Percentiles rank a stretch among this genome's conserved stretches.
phyloP scores from a whole-genome alignment of 2,329 filamentous ascomycete species.

The Chaetomium sp. region DNA sequence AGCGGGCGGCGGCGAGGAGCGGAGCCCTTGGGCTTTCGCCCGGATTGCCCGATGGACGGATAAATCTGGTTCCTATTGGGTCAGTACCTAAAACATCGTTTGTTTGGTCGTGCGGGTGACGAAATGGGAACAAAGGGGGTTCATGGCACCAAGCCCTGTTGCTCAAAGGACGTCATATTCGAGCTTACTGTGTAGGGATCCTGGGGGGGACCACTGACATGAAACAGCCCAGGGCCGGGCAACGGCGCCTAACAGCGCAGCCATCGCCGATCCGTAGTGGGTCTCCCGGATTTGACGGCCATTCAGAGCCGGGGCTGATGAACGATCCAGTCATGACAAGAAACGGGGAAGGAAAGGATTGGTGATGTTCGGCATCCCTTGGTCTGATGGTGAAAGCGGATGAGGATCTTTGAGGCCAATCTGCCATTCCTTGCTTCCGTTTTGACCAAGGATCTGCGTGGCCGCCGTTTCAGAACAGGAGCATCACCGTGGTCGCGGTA shows the following conservation, averaged over 20 bases:
- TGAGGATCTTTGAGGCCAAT: slow-evolving; percentile 13
- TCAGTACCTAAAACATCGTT: not conserved
- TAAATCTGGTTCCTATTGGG: not conserved
- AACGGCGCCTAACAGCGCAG: slow-evolving; percentile 28
- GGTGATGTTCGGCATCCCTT: slow-evolving; percentile 13
- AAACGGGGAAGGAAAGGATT: not conserved
- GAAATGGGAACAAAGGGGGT: not conserved
- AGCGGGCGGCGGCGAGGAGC: not conserved
- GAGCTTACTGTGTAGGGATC: slow-evolving; percentile 14
- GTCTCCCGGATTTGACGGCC: slow-evolving; percentile 18
- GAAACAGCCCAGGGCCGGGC: slow-evolving; percentile 25
- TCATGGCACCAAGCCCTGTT: slow-evolving; percentile 1
- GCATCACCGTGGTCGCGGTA: slow-evolving; percentile 7
- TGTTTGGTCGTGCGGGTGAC: not conserved
- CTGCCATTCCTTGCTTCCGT: slow-evolving; percentile 11
- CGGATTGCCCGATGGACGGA: slow-evolving; percentile 1
- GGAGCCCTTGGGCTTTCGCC: not conserved
- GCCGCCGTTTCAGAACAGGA: slow-evolving; percentile 23
- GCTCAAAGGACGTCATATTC: slow-evolving; percentile 21
- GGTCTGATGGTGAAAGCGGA: slow-evolving; percentile 7
- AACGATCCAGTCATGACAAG: not conserved
- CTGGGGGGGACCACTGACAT: slow-evolving; percentile 15
- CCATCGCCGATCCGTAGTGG: slow-evolving; percentile 26
- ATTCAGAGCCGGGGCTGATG: slow-evolving; percentile 2
- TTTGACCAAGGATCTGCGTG: slow-evolving; percentile 21